A percentile compares a stretch with the other conserved stretches of the same genome.
Evolutionary conservation across 179 eudicot genomes (phyloP).

Genomic region (Vitellaria paradoxa): DNA sequence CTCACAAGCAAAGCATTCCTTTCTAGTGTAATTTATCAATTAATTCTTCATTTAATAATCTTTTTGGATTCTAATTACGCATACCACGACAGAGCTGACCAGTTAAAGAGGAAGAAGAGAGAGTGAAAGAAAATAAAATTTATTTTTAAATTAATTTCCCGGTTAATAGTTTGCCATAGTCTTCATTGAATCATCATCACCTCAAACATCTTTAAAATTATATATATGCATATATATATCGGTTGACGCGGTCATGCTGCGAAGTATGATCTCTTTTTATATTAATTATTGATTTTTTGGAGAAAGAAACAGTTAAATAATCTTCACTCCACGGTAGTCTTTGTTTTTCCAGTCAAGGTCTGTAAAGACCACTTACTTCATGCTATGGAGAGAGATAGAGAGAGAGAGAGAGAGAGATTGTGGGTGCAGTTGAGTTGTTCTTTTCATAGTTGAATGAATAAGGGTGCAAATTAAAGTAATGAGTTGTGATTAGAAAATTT

Average conservation of each 20-base stretch:
- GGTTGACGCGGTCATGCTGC: slow-evolving; percentile 1
- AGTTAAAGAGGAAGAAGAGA: background rate
- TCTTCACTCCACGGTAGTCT: background rate
- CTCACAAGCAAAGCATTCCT: background rate
- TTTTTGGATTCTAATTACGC: background rate
- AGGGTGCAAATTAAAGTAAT: background rate
- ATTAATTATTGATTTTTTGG: background rate
- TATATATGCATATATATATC: background rate
- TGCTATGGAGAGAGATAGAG: background rate
- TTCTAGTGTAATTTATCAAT: background rate
- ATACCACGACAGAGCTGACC: background rate
- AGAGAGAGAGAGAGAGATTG: slow-evolving; percentile 6
- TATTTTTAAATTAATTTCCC: background rate
- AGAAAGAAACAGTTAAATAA: background rate
- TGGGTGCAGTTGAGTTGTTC: background rate
- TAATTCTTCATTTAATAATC: background rate
- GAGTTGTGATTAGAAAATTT: background rate
- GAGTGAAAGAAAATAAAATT: background rate
- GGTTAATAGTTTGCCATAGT: background rate
- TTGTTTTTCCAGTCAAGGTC: background rate
- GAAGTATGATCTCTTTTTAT: background rate
- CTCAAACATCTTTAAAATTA: too few relatives aligned
- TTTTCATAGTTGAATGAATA: background rate
- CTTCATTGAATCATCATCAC: background rate
- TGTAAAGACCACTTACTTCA: background rate